Base-by-base conservation (phyloP, 1,139 yeast genomes). In the Sugiyamaella paludigena region DNA sequence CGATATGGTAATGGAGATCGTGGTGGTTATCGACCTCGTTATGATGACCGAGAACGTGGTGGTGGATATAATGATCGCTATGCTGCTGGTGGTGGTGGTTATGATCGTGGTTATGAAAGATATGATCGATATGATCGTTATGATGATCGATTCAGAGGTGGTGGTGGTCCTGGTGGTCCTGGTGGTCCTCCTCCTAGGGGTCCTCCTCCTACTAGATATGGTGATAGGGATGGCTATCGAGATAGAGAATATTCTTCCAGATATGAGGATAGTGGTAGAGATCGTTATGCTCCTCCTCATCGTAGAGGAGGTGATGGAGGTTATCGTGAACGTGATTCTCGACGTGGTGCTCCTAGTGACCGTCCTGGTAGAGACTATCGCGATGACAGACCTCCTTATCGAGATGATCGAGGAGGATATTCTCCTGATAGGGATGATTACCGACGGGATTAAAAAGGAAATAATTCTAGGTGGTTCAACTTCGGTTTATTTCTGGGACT, bases 101-200 rank as follows among this genome's bases (percentile, higher is more conserved):
- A 36, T 7, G 44, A 36, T 12, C 35, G 24, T 31, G 48, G 50
- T 30, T 36, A 37, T 12, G 47, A 36, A 11, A 24, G 47, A 37
- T 43, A 43, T 27, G 47, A 43, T 32, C 41, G 47, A 4, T 43
- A 32, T 33, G 47, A 43, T 15, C 60, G 62, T 12, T 55, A 57
- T 50, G 64, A 60, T 40, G 67, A 63, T 44, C 58, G 59, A 40
- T 58, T 54, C 53, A 55, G 59, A 28, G 50, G 50, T 12, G 57
- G 54, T 28, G 53, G 52, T 19, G 43, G 47, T 26, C 37, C 40
- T 36, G 51, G 52, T 24, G 42, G 45, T 45, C 47, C 32, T 53
- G 40, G 45, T 27, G 43, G 43, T 54, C 51, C 47, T 29, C 45
- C 45, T 16, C 13, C 40, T 35, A 40, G 45, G 15, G 40, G 40